Percentiles rank a stretch among this genome's conserved stretches.
phyloP scores from a whole-genome alignment of 1,284 basidiomycete species.

The Ustilago hordei region DNA sequence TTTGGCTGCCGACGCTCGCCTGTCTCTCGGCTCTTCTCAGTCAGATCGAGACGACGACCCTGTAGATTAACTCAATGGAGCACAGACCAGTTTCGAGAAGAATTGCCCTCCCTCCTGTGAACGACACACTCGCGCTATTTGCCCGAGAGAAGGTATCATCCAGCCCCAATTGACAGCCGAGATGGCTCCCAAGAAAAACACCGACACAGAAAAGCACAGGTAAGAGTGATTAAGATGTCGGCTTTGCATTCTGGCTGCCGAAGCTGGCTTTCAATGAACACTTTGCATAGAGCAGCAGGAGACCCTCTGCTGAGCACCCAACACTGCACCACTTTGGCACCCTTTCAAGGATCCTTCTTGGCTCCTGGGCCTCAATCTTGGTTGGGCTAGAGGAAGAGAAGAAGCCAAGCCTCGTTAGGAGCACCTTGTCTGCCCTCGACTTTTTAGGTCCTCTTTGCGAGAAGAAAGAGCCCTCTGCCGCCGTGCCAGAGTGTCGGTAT shows the following conservation, averaged over 20 bases:
- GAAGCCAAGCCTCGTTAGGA: background rate
- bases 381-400: slow-evolving; percentile 3
- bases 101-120: slow-evolving; percentile 4
- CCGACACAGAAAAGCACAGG: too few species aligned
- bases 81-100: slow-evolving; percentile 50
- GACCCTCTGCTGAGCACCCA: slow-evolving; percentile 9
- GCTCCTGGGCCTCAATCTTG: background rate
- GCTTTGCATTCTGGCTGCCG: slow-evolving; percentile 13
- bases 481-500: slow-evolving; percentile 15
- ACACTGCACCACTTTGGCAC: slow-evolving; percentile 7
- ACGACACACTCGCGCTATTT: slow-evolving; percentile 35
- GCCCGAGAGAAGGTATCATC: slow-evolving; percentile 13
- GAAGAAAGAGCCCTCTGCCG: slow-evolving; percentile 17
- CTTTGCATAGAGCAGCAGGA: too few species aligned
- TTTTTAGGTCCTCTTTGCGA: background rate
- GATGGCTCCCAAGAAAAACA: background rate
- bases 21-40: background rate
- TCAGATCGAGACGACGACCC: slow-evolving; percentile 16
- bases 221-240: background rate
- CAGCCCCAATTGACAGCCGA: background rate
- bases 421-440: slow-evolving; percentile 13
- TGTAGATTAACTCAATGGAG: slow-evolving; percentile 15
- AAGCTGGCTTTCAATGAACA: background rate
- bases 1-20: slow-evolving; percentile 21
- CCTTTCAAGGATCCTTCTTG: background rate